Conservation (phyloP, 495 filamentous ascomycete species). For the Articulospora tetracladia region DNA sequence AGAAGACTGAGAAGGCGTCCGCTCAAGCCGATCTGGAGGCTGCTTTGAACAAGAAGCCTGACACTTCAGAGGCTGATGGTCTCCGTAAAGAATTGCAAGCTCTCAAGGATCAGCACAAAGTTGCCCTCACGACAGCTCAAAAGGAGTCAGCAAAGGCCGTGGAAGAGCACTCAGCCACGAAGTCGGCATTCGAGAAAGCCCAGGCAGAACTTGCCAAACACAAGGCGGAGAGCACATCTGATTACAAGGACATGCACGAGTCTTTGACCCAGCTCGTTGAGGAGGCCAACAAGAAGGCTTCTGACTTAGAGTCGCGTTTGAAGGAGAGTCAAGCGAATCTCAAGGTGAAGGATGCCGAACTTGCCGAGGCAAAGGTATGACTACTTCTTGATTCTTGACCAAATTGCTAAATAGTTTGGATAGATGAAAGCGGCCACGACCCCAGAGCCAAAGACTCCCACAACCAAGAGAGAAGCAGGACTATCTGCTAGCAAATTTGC, state of each 20-base stretch:
- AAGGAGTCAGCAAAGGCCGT: slow-evolving; percentile 23
- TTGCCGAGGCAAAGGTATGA: slow-evolving; percentile 47
- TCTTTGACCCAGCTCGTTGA: slow-evolving; percentile 44
- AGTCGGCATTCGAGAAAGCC: slow-evolving; percentile 33
- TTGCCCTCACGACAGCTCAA: slow-evolving; percentile 18
- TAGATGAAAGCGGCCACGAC: slow-evolving; percentile 18
- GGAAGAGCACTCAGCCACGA: slow-evolving; percentile 29
- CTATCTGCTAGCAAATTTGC: slow-evolving; percentile 44
- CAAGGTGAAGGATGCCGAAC: slow-evolving; percentile 44
- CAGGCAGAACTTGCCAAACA: slow-evolving; percentile 29
- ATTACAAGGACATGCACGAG: slow-evolving; percentile 52
- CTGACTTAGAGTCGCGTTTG: slow-evolving; percentile 20
- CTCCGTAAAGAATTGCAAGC: slow-evolving; percentile 37
- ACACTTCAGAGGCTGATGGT: slow-evolving; percentile 42
- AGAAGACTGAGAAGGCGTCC: slow-evolving; percentile 51
- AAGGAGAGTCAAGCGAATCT: slow-evolving; percentile 29
- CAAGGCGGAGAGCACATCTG: slow-evolving; percentile 38
- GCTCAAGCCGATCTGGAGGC: slow-evolving; percentile 52
- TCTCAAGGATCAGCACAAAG: slow-evolving; percentile 23
- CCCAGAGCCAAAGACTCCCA: slow-evolving; percentile 14
- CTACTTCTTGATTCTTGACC: background rate
- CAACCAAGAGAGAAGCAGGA: slow-evolving; percentile 28
- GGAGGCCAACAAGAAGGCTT: slow-evolving; percentile 34
- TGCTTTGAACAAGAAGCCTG: slow-evolving; percentile 44
- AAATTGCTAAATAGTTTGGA: background rate